Evolutionary conservation across 2,329 filamentous ascomycete species (phyloP).

Genomic region (Colletotrichum sp.): DNA sequence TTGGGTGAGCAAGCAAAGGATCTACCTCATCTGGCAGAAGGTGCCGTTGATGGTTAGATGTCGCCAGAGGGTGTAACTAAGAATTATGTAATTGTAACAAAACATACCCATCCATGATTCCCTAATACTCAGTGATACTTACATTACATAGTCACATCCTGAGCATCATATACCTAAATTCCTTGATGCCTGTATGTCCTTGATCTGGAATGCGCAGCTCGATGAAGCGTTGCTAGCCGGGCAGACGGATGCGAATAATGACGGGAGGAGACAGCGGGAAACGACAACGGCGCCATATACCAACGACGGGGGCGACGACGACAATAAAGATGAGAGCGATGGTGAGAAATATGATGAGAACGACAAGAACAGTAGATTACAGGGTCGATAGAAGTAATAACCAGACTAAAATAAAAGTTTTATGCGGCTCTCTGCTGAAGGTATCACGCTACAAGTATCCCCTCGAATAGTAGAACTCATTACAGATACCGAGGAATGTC

Average conservation of each 20-base stretch:
- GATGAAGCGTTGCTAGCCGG: background rate
- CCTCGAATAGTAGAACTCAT: background rate
- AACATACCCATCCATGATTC: background rate
- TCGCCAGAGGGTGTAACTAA: background rate
- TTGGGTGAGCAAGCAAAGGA: slow-evolving; percentile 42
- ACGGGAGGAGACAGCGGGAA: background rate
- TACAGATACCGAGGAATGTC: background rate
- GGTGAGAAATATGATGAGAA: background rate
- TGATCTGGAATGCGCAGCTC: background rate
- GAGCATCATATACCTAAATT: background rate
- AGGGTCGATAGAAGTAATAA: background rate
- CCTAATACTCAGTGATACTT: background rate
- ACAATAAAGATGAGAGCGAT: background rate
- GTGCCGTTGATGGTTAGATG: background rate
- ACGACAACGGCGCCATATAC: background rate
- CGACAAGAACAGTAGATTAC: background rate
- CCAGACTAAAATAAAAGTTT: background rate
- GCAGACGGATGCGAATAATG: background rate
- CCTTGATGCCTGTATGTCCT: background rate
- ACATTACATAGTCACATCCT: background rate
- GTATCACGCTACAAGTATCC: background rate
- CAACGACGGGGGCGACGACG: background rate
- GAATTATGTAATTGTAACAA: background rate
- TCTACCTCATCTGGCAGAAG: slow-evolving; percentile 44
- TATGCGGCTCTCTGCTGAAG: background rate